These are phyloP conservation scores for Plasmodium inui DNA, from an alignment of 169 alveolate species.

Conservation along the genomic window DNA sequence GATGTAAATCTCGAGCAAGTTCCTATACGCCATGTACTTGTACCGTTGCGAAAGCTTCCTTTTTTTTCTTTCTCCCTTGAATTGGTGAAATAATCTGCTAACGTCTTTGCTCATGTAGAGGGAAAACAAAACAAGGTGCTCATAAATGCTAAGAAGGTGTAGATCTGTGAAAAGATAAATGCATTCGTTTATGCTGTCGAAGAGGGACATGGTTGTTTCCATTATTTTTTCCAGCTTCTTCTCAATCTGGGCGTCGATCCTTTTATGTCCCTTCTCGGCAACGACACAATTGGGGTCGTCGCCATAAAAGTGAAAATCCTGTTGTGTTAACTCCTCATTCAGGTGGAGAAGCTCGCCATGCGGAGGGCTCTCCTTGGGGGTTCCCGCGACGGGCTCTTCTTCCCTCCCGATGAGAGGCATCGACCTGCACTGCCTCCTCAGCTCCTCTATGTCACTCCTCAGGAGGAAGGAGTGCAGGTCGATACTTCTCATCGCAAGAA, in stretches of 20 bases:
- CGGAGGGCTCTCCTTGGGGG: not conserved
- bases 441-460: conserved; percentile 13
- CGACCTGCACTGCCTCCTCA: not conserved
- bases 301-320: not conserved
- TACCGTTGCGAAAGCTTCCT: conserved; percentile 23
- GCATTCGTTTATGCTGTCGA: conserved; percentile 57
- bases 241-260: conserved; percentile 3
- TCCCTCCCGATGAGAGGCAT: not conserved
- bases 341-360: not conserved
- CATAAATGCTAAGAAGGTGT: conserved; percentile 52
- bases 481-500: conserved; percentile 15
- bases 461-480: conserved; percentile 30
- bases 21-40: conserved; percentile 65
- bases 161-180: conserved; percentile 43
- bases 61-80: conserved; percentile 64
- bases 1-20: conserved; percentile 58
- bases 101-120: conserved; percentile 63
- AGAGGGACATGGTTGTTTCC: conserved; percentile 12
- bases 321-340: not conserved
- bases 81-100: conserved; percentile 2
- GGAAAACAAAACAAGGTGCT: conserved; percentile 21
- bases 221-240: conserved; percentile 34
- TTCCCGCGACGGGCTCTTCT: not conserved
- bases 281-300: not conserved
- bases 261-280: not conserved